Evolutionary conservation across 2,329 filamentous ascomycete species (phyloP), one percentile per base, ranked within the genome.

Genomic region (Bipolaris gigantea): DNA sequence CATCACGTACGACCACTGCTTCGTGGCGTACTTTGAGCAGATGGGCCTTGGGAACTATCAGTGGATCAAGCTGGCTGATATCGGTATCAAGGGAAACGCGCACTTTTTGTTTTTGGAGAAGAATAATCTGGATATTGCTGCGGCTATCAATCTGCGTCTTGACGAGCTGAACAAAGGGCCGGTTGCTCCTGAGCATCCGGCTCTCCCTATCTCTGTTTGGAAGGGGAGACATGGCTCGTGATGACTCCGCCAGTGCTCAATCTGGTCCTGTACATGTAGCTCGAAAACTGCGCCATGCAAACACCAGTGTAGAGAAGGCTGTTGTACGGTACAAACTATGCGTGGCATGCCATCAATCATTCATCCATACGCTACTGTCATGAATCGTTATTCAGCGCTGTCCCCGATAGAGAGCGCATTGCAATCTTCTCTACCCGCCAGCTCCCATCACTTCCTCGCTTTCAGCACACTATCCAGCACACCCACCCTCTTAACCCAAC

Each of bases 21-120:
- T 69, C 2, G 56, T 73, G 16, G 48, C 62, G 40, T 67, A 63
- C 52, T 51, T 66, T 45, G 56, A 61, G 59, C 64, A 67, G 62
- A 81, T 79, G 2, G 82, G 83, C 6, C 21, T 42, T 0, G 75
- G 80, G 1, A 53, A 62, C 0, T 74, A 77, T 1, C 72, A 80
- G 2, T 78, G 77, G 70, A 58, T 82, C 33, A 69, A 75, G 45
- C 71, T 85, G 40, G 76, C 72, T 0, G 66, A 79, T 0, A 51
- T 71, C 1, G 75, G 75, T 0, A 77, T 85, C 1, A 64, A 70
- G 19, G 83, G 83, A 0, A 85, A 86, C 54, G 82, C 81, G 0
- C 83, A 84, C 60, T 75, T 85, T 53, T 75, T 80, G 70, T 82
- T 82, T 41, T 62, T 84, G 32, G 82, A 84, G 70, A 75, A 71